Conservation (phyloP, 805 yeast species). For the Candida vartiovaarae region DNA sequence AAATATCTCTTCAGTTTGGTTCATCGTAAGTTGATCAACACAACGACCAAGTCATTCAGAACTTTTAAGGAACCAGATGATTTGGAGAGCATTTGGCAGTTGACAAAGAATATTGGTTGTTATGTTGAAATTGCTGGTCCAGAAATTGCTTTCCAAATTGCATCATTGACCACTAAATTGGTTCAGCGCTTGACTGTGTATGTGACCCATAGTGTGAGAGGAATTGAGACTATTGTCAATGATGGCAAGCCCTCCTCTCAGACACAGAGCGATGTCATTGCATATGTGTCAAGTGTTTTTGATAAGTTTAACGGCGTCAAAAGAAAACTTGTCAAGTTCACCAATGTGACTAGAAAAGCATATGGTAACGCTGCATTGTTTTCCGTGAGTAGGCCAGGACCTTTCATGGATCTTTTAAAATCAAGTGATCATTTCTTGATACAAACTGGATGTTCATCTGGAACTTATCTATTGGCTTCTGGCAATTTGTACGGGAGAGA, state of each 20-base stretch:
- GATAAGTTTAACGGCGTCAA: constrained; percentile 72
- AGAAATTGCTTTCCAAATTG: constrained; percentile 74
- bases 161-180: constrained; percentile 54
- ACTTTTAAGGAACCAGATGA: constrained; percentile 91
- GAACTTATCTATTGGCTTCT: constrained; percentile 77
- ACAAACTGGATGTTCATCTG: constrained; percentile 65
- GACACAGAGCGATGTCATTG: constrained; percentile 26
- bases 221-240: constrained; percentile 39
- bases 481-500: constrained; percentile 32
- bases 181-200: constrained; percentile 63
- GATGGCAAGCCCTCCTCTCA: constrained; percentile 10
- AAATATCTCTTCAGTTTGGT: constrained; percentile 63
- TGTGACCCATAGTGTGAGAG: constrained; percentile 62
- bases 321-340: constrained; percentile 76
- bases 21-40: constrained; percentile 71
- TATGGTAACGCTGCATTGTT: constrained; percentile 69
- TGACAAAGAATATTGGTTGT: constrained; percentile 68
- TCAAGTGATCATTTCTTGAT: constrained; percentile 70
- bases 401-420: constrained; percentile 50
- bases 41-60: constrained; percentile 64
- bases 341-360: constrained; percentile 55
- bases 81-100: constrained; percentile 74
- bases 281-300: constrained; percentile 46
- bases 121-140: constrained; percentile 76
- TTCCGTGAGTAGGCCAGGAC: constrained; percentile 42